Evolutionary conservation across 78 protist species (phyloP), one percentile per base, ranked within the genome.

Genomic region (Diacronema lutheri): DNA sequence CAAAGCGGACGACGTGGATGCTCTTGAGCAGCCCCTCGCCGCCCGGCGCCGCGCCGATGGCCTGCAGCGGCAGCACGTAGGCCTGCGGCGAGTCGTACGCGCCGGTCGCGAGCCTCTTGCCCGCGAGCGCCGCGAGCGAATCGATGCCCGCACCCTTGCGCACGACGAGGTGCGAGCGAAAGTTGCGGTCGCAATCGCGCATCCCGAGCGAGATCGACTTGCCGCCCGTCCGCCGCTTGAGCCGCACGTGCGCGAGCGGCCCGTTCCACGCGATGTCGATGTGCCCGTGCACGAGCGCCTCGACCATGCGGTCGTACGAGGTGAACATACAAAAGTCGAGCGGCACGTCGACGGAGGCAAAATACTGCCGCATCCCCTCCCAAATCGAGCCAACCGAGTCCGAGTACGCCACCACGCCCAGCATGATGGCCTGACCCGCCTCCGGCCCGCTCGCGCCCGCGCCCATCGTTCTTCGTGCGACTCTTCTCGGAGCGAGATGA

Each of bases 201-300:
- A 72, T 72, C 14, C 80, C 80, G 38, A 72, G 58, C 50, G 50
- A 44, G 66, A 60, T 9, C n/a, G 23, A 26, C 66, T 60, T 60
- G 66, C 37, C 66, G 25, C n/a, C n/a, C 37, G 66, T 26, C 10
- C 23, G 13, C 31, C 6, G 33, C 61, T 74, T 65, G 0, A 25
- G 20, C 46, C 40, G 62, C 64, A 77, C 80, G 83, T 77, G 83
- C 16, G 83, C 83, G 1, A 77, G 23, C n/a, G 83, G 83, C 19
- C 83, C 83, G 83, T 77, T 77, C 83, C 83, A 77, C 26, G 83
- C 83, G 10, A 77, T 57, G 66, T 77, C 83, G 37, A 77, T 77
- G 37, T 46, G 40, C 25, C 50, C 50, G 33, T 23, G 29, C 46
- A 77, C 11, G 31, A 77, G 66, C 64, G 83, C 83, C 12, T 57